Base-by-base conservation (phyloP, 1,284 basidiomycete species). In the Pterula multifida region DNA sequence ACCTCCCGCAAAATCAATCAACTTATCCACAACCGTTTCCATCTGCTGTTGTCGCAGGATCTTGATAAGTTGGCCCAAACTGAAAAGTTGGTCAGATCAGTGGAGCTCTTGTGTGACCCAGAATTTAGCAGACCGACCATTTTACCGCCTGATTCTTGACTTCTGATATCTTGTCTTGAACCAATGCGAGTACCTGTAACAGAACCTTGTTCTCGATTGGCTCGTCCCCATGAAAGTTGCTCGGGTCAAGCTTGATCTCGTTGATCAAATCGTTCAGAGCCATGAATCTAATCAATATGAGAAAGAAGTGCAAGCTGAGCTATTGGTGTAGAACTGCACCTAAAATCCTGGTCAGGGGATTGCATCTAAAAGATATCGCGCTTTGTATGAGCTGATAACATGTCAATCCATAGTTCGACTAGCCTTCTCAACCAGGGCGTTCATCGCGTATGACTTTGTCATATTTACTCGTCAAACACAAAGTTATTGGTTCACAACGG, bases 121-220 rank as follows among this genome's bases (percentile, higher is more conserved):
- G 9, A 22, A 19, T n/a, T n/a, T n/a, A n/a, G 39, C 46, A 48
- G 15, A 57, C 76, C 52, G 58, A 90, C 94, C 90, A 93, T 69
- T 92, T 90, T 13, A 96, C 94, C 1, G 92, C 91, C 62, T 93
- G 87, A 63, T 97, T 97, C 74, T 98, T 98, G 56, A 98, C 96
- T 69, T 98, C 95, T 13, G 90, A 91, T 59, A 96, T 97, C 67
- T 84, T 84, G 68, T 98, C 96, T 60, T 90, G 84, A 11, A 96
- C 83, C 21, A 95, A 75, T 21, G 79, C 72, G 21, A 97, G 72
- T 1, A 96, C 91, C 59, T 86, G 81, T 44, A 75, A 77, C 45
- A 92, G 72, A 26, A 91, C 79, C 59, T 85, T 88, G 62, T 73
- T 81, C 70, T 97, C 94, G 28, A 81, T 74, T 1, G 70, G 58